These are phyloP conservation scores for Thraustochytrium sp. DNA, from an alignment of 352 stramenopile genomes.

Conservation along the genomic window DNA sequence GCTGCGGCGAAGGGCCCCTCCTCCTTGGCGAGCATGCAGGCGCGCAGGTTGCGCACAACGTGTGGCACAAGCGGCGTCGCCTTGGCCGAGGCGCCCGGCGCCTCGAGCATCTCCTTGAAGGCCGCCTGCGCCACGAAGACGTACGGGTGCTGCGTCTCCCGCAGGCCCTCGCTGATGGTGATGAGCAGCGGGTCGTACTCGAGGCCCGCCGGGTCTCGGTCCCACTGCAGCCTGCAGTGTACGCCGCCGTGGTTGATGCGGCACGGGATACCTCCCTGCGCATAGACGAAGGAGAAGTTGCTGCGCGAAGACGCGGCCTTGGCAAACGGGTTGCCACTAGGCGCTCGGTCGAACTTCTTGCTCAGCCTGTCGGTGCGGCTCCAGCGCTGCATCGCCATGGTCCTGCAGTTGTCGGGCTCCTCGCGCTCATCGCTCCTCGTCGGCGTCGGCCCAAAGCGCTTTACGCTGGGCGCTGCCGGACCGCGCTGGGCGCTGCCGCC, in stretches of 20 bases:
- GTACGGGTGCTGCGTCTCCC: conserved; percentile 33
- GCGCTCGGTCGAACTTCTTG: conserved; percentile 33
- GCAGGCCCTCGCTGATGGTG: conserved; percentile 25
- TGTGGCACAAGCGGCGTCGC: neutral
- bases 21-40: conserved; percentile 7
- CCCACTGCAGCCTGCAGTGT: conserved; percentile 5
- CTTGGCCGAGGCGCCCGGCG: conserved; percentile 7
- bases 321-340: conserved; percentile 2
- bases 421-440: neutral
- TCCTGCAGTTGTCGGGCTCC: neutral
- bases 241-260: conserved; percentile 34
- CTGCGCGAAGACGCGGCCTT: neutral
- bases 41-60: conserved; percentile 7
- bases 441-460: too few relatives aligned
- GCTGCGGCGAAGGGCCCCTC: conserved; percentile 16
- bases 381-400: neutral
- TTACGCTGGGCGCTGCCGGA: too few relatives aligned
- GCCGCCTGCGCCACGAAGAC: conserved; percentile 34
- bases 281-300: conserved; percentile 30
- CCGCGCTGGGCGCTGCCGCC: too few relatives aligned
- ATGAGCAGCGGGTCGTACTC: conserved; percentile 34
- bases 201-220: conserved; percentile 14
- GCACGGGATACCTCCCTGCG: conserved; percentile 28
- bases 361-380: neutral
- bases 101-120: conserved; percentile 36